Conservation (phyloP, 2,329 filamentous ascomycete species). For the Penicillium sclerotigenum region DNA sequence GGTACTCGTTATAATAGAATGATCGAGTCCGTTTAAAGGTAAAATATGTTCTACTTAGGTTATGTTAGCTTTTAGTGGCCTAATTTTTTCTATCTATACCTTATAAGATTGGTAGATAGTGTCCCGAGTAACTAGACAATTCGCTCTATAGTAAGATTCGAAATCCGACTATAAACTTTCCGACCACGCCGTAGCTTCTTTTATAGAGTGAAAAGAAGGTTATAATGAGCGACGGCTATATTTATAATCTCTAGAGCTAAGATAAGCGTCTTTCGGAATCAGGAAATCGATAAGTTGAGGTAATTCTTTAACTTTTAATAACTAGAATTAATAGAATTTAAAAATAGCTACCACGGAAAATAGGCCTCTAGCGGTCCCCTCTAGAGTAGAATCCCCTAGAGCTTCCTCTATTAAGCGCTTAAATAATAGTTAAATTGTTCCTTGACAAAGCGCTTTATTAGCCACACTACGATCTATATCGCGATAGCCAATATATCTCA, state of each 20-base stretch:
- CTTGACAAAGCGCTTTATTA: neutral
- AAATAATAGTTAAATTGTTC: neutral
- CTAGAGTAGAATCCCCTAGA: neutral
- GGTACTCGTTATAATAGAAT: neutral
- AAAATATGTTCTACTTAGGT: neutral
- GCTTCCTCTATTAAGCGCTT: neutral
- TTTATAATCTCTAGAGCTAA: neutral
- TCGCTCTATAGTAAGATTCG: neutral
- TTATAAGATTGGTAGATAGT: neutral
- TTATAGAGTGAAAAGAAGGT: neutral
- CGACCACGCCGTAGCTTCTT: neutral
- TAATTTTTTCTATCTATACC: neutral
- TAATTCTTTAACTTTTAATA: neutral
- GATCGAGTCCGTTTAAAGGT: neutral
- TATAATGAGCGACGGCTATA: neutral
- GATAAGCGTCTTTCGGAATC: neutral
- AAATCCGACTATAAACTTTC: neutral
- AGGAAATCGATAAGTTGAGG: neutral
- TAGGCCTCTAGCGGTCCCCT: neutral
- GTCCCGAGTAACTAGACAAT: neutral
- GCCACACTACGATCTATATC: neutral
- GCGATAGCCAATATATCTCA: neutral
- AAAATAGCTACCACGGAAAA: neutral
- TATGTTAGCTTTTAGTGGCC: neutral
- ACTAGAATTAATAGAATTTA: neutral